These are phyloP conservation scores for Colletotrichum ledebouriae DNA, from an alignment of 2,329 filamentous ascomycete genomes.

Conservation along the genomic window DNA sequence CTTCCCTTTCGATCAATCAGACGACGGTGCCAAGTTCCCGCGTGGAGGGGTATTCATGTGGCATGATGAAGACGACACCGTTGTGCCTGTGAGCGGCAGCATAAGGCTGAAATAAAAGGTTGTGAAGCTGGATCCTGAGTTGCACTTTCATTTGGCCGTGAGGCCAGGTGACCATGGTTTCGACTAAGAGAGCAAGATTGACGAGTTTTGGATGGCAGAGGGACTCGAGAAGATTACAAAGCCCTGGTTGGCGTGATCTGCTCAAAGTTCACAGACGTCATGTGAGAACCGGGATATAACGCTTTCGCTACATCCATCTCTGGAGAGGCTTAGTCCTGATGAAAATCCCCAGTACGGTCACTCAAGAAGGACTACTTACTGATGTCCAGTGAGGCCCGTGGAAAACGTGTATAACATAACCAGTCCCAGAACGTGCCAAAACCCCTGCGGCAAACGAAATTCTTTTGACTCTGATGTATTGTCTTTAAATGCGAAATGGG, in stretches of 20 bases:
- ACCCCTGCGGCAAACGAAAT: no score
- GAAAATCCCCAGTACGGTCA: no score
- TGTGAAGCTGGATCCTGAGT: slow-evolving; percentile 11
- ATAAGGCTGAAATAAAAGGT: slow-evolving; percentile 11
- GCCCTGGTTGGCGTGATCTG: slow-evolving; percentile 7
- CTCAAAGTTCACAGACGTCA: no score
- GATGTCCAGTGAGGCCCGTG: no score
- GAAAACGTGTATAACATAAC: no score
- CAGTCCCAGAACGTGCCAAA: no score
- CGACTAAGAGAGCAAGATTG: slow-evolving; percentile 15
- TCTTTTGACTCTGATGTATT: no score
- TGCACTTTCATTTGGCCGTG: not conserved
- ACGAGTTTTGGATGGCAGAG: slow-evolving; percentile 24
- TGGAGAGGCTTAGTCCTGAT: no score
- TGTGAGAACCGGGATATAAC: no score
- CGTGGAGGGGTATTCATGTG: slow-evolving; percentile 31
- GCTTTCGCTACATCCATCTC: no score
- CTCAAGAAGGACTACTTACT: no score
- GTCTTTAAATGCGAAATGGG: no score
- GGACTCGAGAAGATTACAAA: not conserved
- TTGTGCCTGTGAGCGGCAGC: slow-evolving; percentile 16
- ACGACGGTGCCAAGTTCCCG: slow-evolving; percentile 20
- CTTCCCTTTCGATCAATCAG: slow-evolving; percentile 13
- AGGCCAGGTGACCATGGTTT: slow-evolving; percentile 29
- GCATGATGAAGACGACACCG: slow-evolving; percentile 21